Evolutionary conservation across 768 basidiomycete species (phyloP).

Genomic region (Nidularia pulvinata): DNA sequence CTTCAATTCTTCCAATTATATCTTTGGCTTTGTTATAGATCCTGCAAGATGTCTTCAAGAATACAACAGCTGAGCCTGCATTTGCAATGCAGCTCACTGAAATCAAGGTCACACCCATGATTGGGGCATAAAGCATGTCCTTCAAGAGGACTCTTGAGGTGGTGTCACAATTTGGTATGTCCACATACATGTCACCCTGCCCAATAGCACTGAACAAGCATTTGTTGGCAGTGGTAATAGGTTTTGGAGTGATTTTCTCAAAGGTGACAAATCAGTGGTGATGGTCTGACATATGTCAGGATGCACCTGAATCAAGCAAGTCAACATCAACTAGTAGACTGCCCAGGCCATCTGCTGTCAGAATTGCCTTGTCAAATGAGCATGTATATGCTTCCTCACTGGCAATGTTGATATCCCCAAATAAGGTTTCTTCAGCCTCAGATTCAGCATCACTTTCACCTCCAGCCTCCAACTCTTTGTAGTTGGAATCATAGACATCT

Average conservation of each 20-base stretch:
- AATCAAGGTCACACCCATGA: slow-evolving; percentile 33
- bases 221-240: slow-evolving; percentile 25
- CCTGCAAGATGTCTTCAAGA: slow-evolving; percentile 21
- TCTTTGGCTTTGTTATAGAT: slow-evolving; percentile 12
- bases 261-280: slow-evolving; percentile 16
- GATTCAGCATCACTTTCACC: not conserved
- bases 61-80: slow-evolving; percentile 17
- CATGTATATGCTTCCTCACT: not conserved
- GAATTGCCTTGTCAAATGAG: not conserved
- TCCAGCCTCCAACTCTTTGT: not conserved
- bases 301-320: slow-evolving; percentile 22
- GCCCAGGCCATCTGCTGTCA: not conserved
- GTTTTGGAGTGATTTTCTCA: slow-evolving; percentile 13
- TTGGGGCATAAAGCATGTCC: slow-evolving; percentile 33
- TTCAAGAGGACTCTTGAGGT: slow-evolving; percentile 17
- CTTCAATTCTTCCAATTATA: slow-evolving; percentile 7
- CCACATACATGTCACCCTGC: slow-evolving; percentile 20
- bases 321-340: not conserved
- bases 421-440: not conserved
- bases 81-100: slow-evolving; percentile 30
- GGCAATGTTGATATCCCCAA: not conserved
- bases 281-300: slow-evolving; percentile 23
- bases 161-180: slow-evolving; percentile 26
- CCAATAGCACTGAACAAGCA: slow-evolving; percentile 23
- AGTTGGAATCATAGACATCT: no score